A percentile compares a stretch with the other conserved stretches of the same genome.
Conservation (phyloP, 2,329 filamentous ascomycete species). For the Ceratocystis cubensis region DNA sequence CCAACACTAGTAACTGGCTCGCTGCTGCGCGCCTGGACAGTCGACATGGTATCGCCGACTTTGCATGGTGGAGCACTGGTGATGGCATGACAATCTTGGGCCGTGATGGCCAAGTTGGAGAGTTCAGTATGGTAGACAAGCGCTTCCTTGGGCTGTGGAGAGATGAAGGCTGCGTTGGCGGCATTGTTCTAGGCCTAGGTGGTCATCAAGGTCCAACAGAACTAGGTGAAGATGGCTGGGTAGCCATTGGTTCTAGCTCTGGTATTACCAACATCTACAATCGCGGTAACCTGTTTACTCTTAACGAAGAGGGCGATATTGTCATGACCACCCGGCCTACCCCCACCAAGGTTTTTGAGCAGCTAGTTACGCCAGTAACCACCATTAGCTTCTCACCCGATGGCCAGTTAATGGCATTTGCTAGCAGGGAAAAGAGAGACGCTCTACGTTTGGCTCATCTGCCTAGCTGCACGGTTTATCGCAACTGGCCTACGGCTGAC, state of each 20-base stretch:
- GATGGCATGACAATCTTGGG: slow-evolving; percentile 71
- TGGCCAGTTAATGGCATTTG: slow-evolving; percentile 79
- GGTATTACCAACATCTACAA: slow-evolving; percentile 94
- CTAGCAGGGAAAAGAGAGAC: slow-evolving; percentile 76
- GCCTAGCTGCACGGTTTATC: slow-evolving; percentile 84
- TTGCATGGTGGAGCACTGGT: slow-evolving; percentile 82
- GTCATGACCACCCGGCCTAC: slow-evolving; percentile 53
- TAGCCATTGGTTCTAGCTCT: slow-evolving; percentile 72
- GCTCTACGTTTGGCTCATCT: slow-evolving; percentile 78
- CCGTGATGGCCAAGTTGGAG: slow-evolving; percentile 78
- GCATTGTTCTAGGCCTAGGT: slow-evolving; percentile 69
- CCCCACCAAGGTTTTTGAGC: slow-evolving; percentile 63
- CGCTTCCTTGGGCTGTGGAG: slow-evolving; percentile 71
- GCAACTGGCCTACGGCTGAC: slow-evolving; percentile 88
- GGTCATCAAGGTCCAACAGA: slow-evolving; percentile 47
- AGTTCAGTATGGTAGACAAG: slow-evolving; percentile 61
- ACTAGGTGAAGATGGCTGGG: slow-evolving; percentile 74
- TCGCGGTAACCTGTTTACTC: slow-evolving; percentile 48
- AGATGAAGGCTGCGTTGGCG: slow-evolving; percentile 80
- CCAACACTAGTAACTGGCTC: slow-evolving; percentile 74
- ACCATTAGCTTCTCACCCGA: slow-evolving; percentile 72
- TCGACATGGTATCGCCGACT: slow-evolving; percentile 73
- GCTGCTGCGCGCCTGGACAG: slow-evolving; percentile 71
- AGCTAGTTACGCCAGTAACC: slow-evolving; percentile 76
- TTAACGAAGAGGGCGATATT: slow-evolving; percentile 28